phyloP scores from a whole-genome alignment of 2,329 filamentous ascomycete genomes.

The Colletotrichum noveboracense region DNA sequence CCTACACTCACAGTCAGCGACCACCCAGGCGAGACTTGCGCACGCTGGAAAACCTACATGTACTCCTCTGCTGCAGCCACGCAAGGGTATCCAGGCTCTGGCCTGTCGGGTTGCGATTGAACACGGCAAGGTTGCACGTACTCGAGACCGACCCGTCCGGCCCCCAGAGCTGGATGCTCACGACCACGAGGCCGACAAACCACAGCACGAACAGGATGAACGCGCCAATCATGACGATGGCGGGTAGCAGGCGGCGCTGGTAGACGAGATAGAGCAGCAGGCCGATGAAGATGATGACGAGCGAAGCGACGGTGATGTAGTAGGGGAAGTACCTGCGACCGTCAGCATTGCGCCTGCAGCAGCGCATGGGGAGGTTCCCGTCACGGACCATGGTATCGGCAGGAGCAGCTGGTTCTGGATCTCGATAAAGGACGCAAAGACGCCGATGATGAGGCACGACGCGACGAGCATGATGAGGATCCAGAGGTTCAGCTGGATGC shows the following conservation, averaged over 20 bases:
- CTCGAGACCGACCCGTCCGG: constrained; percentile 61
- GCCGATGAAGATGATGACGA: constrained; percentile 71
- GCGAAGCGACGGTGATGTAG: constrained; percentile 61
- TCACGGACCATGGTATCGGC: constrained; percentile 63
- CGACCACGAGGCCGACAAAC: constrained; percentile 68
- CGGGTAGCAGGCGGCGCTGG: constrained; percentile 63
- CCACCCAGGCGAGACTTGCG: not conserved
- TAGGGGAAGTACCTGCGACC: constrained; percentile 68
- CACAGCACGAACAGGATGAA: constrained; percentile 73
- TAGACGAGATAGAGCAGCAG: constrained; percentile 68
- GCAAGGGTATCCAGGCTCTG: constrained; percentile 61
- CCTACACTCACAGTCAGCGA: constrained; percentile 37
- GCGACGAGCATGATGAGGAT: constrained; percentile 69
- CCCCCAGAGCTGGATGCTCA: constrained; percentile 68
- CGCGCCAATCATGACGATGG: constrained; percentile 67
- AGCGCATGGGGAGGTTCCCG: not conserved
- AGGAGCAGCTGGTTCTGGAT: constrained; percentile 62
- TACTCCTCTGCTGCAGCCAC: constrained; percentile 67
- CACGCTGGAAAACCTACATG: constrained; percentile 54
- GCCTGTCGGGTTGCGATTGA: constrained; percentile 53
- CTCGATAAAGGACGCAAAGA: constrained; percentile 65
- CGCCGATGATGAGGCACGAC: constrained; percentile 63
- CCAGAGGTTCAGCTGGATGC: constrained; percentile 71
- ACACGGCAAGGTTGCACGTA: constrained; percentile 65
- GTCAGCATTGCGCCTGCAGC: not conserved